Base-by-base conservation (phyloP, 176 grass and related monocot genomes). In the Eragrostis curvula region DNA sequence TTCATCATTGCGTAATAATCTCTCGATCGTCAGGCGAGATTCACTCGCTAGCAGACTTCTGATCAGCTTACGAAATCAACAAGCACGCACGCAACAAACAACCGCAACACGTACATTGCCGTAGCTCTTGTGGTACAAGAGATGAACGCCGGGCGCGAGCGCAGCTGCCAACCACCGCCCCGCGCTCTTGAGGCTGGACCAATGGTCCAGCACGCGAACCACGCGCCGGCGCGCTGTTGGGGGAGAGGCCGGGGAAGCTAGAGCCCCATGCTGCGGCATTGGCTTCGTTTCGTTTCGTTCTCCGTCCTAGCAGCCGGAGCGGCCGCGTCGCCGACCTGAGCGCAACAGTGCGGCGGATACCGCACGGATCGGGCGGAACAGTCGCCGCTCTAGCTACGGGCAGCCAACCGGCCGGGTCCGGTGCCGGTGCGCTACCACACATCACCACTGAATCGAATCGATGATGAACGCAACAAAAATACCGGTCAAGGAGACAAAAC, bases 281-380 rank as follows among this genome's bases (percentile, higher is more conserved):
- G n/a, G n/a, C n/a, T n/a, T n/a, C n/a, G n/a, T n/a, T n/a, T n/a
- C n/a, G n/a, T n/a, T n/a, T n/a, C n/a, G n/a, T n/a, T n/a, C n/a
- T n/a, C n/a, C n/a, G n/a, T n/a, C n/a, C n/a, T n/a, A 1, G 42
- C 42, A 14, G 66, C 51, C 32, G 18, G 18, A 5, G 47, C 30
- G 36, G 46, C 29, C 20, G 58, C 71, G 60, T 68, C 72, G 62
- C 73, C 41, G 40, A 59, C 41, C 41, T 68, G 63, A 8, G 24
- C 40, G 40, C 62, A 36, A 84, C 73, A 84, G 73, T 69, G 73
- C 51, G 13, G 48, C 39, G 36, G 81, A 84, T 69, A 46, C 82
- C 40, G 39, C n/a, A 17, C 63, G 53, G 65, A 84, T 84, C 73
- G 63, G 7, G 2, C 8, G 63, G 10, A 78, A 78, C 74, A 79